Evolutionary conservation across 108 stramenopile genomes (phyloP).

Genomic region (Hondaea fermentalgiana): DNA sequence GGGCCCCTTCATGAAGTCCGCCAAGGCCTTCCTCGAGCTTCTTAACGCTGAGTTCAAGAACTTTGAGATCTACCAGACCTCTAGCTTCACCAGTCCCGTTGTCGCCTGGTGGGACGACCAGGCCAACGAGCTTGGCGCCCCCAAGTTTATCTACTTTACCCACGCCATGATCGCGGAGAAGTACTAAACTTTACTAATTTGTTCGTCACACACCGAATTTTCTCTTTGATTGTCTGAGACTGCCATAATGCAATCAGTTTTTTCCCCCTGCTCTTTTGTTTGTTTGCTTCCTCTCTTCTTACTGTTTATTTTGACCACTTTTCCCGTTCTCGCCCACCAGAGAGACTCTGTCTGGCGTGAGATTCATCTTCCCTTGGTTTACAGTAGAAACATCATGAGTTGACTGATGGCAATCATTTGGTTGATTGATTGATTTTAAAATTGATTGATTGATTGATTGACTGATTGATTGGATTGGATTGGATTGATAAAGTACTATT

Average conservation of each 20-base stretch:
- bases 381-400: too few species aligned
- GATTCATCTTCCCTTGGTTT: too few species aligned
- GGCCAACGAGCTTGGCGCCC: constrained; percentile 10
- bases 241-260: too few species aligned
- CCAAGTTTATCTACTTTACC: constrained; percentile 19
- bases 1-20: neutral
- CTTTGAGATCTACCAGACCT: constrained; percentile 18
- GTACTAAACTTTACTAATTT: neutral
- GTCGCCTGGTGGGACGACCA: constrained; percentile 15
- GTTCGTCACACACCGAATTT: too few species aligned
- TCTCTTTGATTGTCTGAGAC: too few species aligned
- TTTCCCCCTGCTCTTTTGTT: too few species aligned
- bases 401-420: too few species aligned
- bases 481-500: neutral
- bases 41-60: constrained; percentile 20
- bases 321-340: too few species aligned
- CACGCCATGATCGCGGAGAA: constrained; percentile 14
- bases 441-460: neutral
- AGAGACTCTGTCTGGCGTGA: too few species aligned
- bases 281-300: too few species aligned
- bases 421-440: neutral
- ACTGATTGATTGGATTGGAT: neutral
- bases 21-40: neutral
- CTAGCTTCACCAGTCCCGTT: neutral
- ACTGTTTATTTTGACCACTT: too few species aligned